Conservation (phyloP, 2,329 filamentous ascomycete genomes). For the Chrysoporthe austroafricana region DNA sequence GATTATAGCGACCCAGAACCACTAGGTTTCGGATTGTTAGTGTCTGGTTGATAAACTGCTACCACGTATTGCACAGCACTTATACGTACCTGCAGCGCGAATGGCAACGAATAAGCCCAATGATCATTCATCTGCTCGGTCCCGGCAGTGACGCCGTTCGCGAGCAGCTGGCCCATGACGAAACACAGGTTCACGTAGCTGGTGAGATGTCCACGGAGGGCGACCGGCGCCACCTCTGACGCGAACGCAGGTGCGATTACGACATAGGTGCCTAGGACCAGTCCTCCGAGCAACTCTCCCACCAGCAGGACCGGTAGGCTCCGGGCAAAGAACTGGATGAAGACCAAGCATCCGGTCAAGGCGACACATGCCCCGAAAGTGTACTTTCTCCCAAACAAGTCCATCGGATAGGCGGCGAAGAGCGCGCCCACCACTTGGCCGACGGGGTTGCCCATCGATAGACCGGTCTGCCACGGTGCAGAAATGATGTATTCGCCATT, state of each 20-base stretch:
- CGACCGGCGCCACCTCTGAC: slow-evolving; percentile 63
- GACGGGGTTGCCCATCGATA: slow-evolving; percentile 58
- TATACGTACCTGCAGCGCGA: slow-evolving; percentile 43
- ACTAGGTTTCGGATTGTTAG: slow-evolving; percentile 36
- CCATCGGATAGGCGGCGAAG: slow-evolving; percentile 51
- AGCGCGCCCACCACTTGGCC: slow-evolving; percentile 62
- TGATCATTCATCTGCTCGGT: slow-evolving; percentile 45
- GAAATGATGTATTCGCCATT: slow-evolving; percentile 46
- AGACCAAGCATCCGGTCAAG: slow-evolving; percentile 57
- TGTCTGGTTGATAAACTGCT: background rate
- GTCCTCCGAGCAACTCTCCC: slow-evolving; percentile 63
- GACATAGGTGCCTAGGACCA: slow-evolving; percentile 65
- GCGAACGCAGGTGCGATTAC: slow-evolving; percentile 63
- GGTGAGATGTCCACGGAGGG: slow-evolving; percentile 60
- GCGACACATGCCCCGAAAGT: slow-evolving; percentile 50
- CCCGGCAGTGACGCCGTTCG: slow-evolving; percentile 50
- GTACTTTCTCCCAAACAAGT: slow-evolving; percentile 48
- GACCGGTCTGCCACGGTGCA: slow-evolving; percentile 51
- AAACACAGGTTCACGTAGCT: slow-evolving; percentile 66
- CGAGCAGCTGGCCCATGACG: slow-evolving; percentile 64
- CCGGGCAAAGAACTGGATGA: slow-evolving; percentile 66
- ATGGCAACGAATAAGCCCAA: slow-evolving; percentile 55
- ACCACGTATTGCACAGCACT: background rate
- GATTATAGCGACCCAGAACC: slow-evolving; percentile 53
- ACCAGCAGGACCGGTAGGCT: slow-evolving; percentile 60